These are phyloP conservation scores for Passalora sequoiae DNA, from an alignment of 2,329 filamentous ascomycete genomes.

Conservation along the genomic window DNA sequence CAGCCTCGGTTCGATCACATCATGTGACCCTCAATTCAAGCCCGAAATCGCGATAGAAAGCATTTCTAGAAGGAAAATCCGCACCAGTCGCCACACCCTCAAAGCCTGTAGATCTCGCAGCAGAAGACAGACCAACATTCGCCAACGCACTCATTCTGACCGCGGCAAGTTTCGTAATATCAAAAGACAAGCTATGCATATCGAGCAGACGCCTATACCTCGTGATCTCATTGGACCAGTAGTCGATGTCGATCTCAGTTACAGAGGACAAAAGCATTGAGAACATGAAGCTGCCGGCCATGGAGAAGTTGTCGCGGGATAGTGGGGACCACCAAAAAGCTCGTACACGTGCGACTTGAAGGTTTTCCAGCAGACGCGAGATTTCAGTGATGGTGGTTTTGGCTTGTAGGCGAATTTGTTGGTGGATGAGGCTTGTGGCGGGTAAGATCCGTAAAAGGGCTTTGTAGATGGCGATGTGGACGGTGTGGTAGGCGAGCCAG, in stretches of 20 bases:
- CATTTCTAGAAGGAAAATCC: slow-evolving; percentile 16
- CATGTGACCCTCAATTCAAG: slow-evolving; percentile 16
- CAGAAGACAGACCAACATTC: slow-evolving; percentile 12
- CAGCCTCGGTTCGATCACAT: no score
- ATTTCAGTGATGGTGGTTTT: slow-evolving; percentile 14
- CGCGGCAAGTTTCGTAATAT: slow-evolving; percentile 20
- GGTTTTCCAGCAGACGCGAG: slow-evolving; percentile 18
- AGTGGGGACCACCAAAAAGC: slow-evolving; percentile 26
- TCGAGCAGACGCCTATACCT: slow-evolving; percentile 20
- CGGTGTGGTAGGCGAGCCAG: slow-evolving; percentile 18
- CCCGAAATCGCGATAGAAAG: slow-evolving; percentile 23
- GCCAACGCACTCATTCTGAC: slow-evolving; percentile 20
- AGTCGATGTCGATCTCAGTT: slow-evolving; percentile 19
- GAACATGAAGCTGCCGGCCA: slow-evolving; percentile 22
- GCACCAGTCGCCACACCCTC: slow-evolving; percentile 3
- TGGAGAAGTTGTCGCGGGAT: slow-evolving; percentile 23
- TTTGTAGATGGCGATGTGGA: slow-evolving; percentile 19
- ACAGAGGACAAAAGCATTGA: slow-evolving; percentile 20
- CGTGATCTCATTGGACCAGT: slow-evolving; percentile 22
- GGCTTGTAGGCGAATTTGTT: slow-evolving; percentile 12
- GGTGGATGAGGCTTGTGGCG: slow-evolving; percentile 7
- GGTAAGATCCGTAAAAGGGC: slow-evolving; percentile 19
- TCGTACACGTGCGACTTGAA: slow-evolving; percentile 21
- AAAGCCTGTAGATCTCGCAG: slow-evolving; percentile 5
- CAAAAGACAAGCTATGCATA: slow-evolving; percentile 23